These are phyloP conservation scores for Alternaria sp. DNA, from an alignment of 2,329 filamentous ascomycete species.

Conservation along the genomic window DNA sequence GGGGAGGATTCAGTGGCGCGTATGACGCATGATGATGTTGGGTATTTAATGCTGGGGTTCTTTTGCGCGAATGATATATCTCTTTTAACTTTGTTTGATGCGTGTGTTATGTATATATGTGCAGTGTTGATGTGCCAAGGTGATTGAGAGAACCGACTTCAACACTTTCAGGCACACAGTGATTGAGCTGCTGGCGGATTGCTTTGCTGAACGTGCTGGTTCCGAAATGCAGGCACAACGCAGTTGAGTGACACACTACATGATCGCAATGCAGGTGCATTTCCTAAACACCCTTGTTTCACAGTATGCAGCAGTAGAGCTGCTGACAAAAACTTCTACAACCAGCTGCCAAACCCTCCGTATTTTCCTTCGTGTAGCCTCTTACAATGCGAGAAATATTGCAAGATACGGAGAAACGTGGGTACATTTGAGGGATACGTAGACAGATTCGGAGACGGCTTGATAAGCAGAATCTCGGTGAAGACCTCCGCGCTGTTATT, in stretches of 20 bases:
- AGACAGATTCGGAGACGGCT: neutral
- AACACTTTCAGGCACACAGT: neutral
- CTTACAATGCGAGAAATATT: neutral
- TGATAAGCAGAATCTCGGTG: neutral
- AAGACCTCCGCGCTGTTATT: neutral
- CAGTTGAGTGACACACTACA: neutral
- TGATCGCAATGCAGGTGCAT: neutral
- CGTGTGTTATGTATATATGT: neutral
- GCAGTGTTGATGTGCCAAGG: neutral
- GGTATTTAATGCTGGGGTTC: constrained; percentile 14
- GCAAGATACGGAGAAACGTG: neutral
- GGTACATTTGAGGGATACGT: neutral
- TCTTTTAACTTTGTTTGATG: neutral
- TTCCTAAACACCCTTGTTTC: neutral
- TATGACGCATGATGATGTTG: constrained; percentile 3
- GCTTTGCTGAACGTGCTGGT: neutral
- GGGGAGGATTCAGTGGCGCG: neutral
- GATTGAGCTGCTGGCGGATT: neutral
- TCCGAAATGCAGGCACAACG: neutral
- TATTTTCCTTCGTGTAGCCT: neutral
- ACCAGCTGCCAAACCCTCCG: neutral
- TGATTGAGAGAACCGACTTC: neutral
- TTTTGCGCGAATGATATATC: constrained; percentile 2
- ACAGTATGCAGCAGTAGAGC: neutral
- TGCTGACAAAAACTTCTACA: neutral